A percentile compares a stretch with the other conserved stretches of the same genome.
Conservation (phyloP, 1,284 basidiomycete genomes). For the Sanguinoderma infundibulare region DNA sequence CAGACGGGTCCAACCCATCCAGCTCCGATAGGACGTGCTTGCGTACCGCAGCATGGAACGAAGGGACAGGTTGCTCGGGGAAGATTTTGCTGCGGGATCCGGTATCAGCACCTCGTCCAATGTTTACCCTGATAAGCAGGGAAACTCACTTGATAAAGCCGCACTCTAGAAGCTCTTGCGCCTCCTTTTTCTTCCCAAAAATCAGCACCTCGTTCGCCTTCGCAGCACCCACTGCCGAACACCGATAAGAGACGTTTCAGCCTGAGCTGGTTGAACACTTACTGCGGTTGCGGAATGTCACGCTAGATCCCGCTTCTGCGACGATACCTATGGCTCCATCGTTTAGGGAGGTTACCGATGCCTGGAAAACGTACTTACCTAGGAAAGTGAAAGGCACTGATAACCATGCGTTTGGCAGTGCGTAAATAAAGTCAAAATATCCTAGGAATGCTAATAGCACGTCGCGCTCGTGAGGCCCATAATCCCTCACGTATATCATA, state of each 20-base stretch:
- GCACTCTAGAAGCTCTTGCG: slow-evolving; percentile 59
- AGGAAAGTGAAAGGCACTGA: slow-evolving; percentile 70
- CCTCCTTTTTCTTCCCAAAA: slow-evolving; percentile 68
- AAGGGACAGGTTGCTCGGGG: slow-evolving; percentile 51
- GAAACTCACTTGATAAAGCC: slow-evolving; percentile 67
- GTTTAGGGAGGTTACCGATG: slow-evolving; percentile 1
- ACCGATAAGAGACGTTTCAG: background rate
- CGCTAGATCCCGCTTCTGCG: slow-evolving; percentile 69
- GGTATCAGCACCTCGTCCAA: slow-evolving; percentile 8
- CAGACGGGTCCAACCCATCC: slow-evolving; percentile 55
- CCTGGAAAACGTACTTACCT: slow-evolving; percentile 41
- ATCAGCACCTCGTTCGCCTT: slow-evolving; percentile 72
- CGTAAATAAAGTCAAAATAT: slow-evolving; percentile 76
- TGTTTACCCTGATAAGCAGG: slow-evolving; percentile 2
- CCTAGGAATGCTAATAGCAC: slow-evolving; percentile 61
- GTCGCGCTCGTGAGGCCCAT: background rate
- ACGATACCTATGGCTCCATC: slow-evolving; percentile 51
- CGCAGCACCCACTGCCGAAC: slow-evolving; percentile 59
- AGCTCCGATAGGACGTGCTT: slow-evolving; percentile 54
- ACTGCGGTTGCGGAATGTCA: slow-evolving; percentile 70
- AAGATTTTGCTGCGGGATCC: slow-evolving; percentile 57
- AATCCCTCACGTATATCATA: background rate
- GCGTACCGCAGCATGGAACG: slow-evolving; percentile 59
- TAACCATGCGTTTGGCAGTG: slow-evolving; percentile 64
- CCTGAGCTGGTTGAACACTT: slow-evolving; percentile 24